A percentile compares a stretch with the other conserved stretches of the same genome.
Evolutionary conservation across 2,329 filamentous ascomycete species (phyloP).

Genomic region (Xylaria polymorpha): DNA sequence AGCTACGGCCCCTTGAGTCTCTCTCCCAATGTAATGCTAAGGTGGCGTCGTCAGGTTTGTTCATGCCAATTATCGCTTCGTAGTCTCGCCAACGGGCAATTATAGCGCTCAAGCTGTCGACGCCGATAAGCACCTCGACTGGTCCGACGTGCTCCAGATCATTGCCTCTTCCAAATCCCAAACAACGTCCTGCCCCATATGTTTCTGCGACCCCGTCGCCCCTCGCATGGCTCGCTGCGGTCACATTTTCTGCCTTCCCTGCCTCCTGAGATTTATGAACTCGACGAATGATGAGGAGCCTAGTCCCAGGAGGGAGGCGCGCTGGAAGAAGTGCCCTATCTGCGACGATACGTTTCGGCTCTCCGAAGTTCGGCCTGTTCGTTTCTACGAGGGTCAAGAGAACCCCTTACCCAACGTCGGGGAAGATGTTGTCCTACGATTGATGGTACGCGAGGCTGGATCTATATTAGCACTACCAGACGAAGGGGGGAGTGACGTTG

Average conservation of each 20-base stretch:
- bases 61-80: slow-evolving; percentile 97
- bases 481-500: slow-evolving; percentile 77
- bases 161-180: slow-evolving; percentile 92
- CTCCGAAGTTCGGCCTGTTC: slow-evolving; percentile 88
- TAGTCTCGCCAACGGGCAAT: slow-evolving; percentile 83
- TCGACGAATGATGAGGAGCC: slow-evolving; percentile 78
- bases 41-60: slow-evolving; percentile 71
- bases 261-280: slow-evolving; percentile 95
- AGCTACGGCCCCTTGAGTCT: slow-evolving; percentile 3
- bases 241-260: slow-evolving; percentile 95
- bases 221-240: slow-evolving; percentile 97
- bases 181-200: slow-evolving; percentile 90
- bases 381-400: slow-evolving; percentile 92
- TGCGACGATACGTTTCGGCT: slow-evolving; percentile 94
- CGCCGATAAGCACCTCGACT: slow-evolving; percentile 89
- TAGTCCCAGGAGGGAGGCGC: slow-evolving; percentile 73
- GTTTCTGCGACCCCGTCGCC: slow-evolving; percentile 89
- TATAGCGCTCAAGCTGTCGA: slow-evolving; percentile 86
- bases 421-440: slow-evolving; percentile 86
- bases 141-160: slow-evolving; percentile 90
- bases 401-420: slow-evolving; percentile 82
- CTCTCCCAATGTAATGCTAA: slow-evolving; percentile 16
- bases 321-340: slow-evolving; percentile 96
- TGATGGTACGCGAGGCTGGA: slow-evolving; percentile 82
- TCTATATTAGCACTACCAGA: slow-evolving; percentile 89